Base-by-base conservation (phyloP, 179 eudicot species). In the Nepenthes alata region DNA sequence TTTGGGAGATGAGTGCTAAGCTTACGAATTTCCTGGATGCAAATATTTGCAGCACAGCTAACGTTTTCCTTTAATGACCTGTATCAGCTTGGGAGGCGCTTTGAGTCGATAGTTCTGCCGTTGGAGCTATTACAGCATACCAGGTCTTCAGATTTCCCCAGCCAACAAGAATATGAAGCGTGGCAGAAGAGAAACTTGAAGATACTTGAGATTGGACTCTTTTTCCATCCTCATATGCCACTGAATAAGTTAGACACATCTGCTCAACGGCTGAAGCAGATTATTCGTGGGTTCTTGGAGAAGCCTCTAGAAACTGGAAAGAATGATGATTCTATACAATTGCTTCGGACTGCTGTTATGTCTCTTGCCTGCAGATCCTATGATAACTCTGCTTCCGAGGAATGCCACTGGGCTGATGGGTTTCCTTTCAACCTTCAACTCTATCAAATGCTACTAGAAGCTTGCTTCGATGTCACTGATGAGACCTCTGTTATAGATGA, bases 361-460 rank as follows among this genome's bases (percentile, higher is more conserved):
- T 77, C 88, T 52, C 93, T 89, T 66, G 85, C 95, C 4, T 80
- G 79, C 73, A 78, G 98, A 81, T 82, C 97, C 59, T 73, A 69
- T 69, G 90, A 89, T 58, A 95, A 82, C 52, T 71, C 81, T 63
- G 59, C 61, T 47, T 70, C 95, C 10, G 90, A 77, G 61, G 55
- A 58, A 39, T 86, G 90, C 57, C 98, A 91, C 59, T 91, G 98
- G 98, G 98, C 90, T n/a, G 98, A 91, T 79, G 98, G 98, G 48
- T 69, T 77, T 64, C 98, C 96, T 0, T 65, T 91, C 57, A 91
- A 89, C 76, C 80, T 89, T 55, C 80, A 73, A 38, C 75, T 91
- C 55, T 91, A 91, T 61, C 86, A 79, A 69, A 77, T 70, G 71
- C 86, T 91, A 63, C 72, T 91, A 15, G 96, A 86, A 66, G 81